Percentiles rank a stretch among this genome's conserved stretches.
Evolutionary conservation across 1,284 basidiomycete species (phyloP).

Genomic region (Ustilago hordei): DNA sequence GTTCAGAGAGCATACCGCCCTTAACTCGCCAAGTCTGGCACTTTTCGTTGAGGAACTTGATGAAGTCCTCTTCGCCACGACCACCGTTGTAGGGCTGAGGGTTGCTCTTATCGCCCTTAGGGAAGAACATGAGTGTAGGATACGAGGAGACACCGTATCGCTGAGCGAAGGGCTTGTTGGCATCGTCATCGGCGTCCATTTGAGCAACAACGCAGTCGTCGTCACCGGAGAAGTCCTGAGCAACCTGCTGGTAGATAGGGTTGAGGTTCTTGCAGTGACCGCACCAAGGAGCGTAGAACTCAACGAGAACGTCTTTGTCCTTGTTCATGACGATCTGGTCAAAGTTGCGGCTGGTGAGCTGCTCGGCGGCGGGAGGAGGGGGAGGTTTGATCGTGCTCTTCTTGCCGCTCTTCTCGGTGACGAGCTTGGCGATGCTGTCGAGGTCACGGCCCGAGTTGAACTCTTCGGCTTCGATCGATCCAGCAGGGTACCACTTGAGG

Average conservation of each 20-base stretch:
- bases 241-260: slow-evolving; percentile 92
- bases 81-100: slow-evolving; percentile 78
- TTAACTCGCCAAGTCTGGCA: slow-evolving; percentile 86
- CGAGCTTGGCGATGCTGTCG: slow-evolving; percentile 79
- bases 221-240: slow-evolving; percentile 81
- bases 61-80: slow-evolving; percentile 78
- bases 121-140: slow-evolving; percentile 92
- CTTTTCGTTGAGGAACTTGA: slow-evolving; percentile 80
- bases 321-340: slow-evolving; percentile 85
- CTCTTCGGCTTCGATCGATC: slow-evolving; percentile 74
- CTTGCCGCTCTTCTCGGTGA: slow-evolving; percentile 80
- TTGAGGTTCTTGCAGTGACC: slow-evolving; percentile 89
- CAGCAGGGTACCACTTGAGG: slow-evolving; percentile 86
- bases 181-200: slow-evolving; percentile 86
- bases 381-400: slow-evolving; percentile 87
- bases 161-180: slow-evolving; percentile 80
- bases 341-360: slow-evolving; percentile 82
- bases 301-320: slow-evolving; percentile 91
- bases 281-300: slow-evolving; percentile 94
- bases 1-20: slow-evolving; percentile 82
- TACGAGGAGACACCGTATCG: slow-evolving; percentile 79
- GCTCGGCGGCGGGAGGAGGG: slow-evolving; percentile 78
- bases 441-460: slow-evolving; percentile 86
- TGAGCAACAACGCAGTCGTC: slow-evolving; percentile 87
- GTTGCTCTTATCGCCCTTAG: slow-evolving; percentile 75